Evolutionary conservation across 2,329 filamentous ascomycete species (phyloP).

Genomic region (Corinectria fuckeliana): DNA sequence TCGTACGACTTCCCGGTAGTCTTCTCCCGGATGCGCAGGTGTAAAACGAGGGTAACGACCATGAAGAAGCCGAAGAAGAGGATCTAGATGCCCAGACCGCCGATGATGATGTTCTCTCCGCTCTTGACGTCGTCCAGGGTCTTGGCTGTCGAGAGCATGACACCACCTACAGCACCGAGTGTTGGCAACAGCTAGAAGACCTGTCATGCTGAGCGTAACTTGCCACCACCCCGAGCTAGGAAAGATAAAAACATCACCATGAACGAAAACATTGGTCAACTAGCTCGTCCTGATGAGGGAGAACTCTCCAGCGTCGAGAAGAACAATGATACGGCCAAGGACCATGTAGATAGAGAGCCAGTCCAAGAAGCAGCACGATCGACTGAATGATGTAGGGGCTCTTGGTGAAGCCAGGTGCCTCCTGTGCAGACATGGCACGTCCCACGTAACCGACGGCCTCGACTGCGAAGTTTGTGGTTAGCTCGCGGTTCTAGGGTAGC

Average conservation of each 20-base stretch:
- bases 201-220: neutral
- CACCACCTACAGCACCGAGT: conserved; percentile 23
- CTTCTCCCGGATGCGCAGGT: conserved; percentile 40
- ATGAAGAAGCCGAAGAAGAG: conserved; percentile 62
- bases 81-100: conserved; percentile 61
- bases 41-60: conserved; percentile 53
- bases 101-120: conserved; percentile 58
- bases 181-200: neutral
- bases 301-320: conserved; percentile 46
- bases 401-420: conserved; percentile 47
- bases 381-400: conserved; percentile 50
- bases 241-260: conserved; percentile 57
- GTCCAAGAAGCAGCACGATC: conserved; percentile 46
- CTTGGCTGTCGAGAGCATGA: conserved; percentile 35
- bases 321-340: conserved; percentile 49
- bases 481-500: no score
- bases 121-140: conserved; percentile 36
- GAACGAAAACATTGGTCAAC: conserved; percentile 59
- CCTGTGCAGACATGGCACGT: conserved; percentile 52
- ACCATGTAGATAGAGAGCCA: conserved; percentile 56
- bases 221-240: conserved; percentile 40
- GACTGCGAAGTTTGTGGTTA: conserved; percentile 18
- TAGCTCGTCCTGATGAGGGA: conserved; percentile 51
- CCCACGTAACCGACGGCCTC: conserved; percentile 51
- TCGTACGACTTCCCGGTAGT: conserved; percentile 27